Base-by-base conservation (phyloP, 306 rosid genomes). In the Mimosa pudica region DNA sequence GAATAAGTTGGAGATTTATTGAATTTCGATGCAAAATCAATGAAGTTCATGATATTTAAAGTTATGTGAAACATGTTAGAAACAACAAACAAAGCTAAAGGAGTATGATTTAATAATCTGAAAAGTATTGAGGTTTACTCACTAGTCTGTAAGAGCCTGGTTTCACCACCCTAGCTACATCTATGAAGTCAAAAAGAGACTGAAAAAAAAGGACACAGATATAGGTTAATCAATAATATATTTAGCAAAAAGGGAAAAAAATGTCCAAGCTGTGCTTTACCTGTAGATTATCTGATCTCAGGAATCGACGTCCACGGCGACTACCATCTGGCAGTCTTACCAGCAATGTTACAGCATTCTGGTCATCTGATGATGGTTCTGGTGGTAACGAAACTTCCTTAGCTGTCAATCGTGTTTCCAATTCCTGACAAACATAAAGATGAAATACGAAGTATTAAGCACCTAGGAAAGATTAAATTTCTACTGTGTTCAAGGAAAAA, bases 311-410 rank as follows among this genome's bases (percentile, higher is more conserved):
- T 33, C 99, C 98, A 0, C 86, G 98, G 75, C 99, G 97, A 72
- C 88, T 95, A 63, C 99, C 99, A 85, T 95, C 96, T 51, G 99
- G 97, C 99, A 95, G 90, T 78, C 91, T 89, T 84, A 95, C 99
- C 77, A 93, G 68, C 77, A 95, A 85, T 81, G 86, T 95, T 46
- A 95, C 92, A 65, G 97, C 92, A 84, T 87, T 90, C 54, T 90
- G 97, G 77, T 91, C 89, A 82, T 88, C 87, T 16, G 94, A 73
- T 71, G 92, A 81, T 86, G 99, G 98, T 82, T 95, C 99, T 2
- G 82, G 82, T n/a, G 96, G 97, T 57, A 95, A 85, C 52, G 92
- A 85, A 52, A 79, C 94, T 83, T 95, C 98, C 84, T 90, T 95
- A 36, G 87, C 93, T 8, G 90, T 93, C 57, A 95, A 77, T 48